These are phyloP conservation scores for Oryza meyeriana DNA, from an alignment of 176 grass and related monocot genomes.

Conservation along the genomic window DNA sequence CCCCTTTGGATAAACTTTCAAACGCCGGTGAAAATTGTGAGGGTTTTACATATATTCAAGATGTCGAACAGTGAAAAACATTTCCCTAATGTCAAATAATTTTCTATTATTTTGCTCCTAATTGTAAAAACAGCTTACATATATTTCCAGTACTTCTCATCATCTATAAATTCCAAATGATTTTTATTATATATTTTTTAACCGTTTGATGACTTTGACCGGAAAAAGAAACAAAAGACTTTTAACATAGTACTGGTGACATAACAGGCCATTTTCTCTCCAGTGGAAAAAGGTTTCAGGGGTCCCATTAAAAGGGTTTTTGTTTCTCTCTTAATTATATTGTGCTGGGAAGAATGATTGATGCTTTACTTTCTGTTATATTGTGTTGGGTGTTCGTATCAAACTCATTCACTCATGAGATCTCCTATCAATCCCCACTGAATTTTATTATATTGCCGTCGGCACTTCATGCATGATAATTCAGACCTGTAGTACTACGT, in stretches of 20 bases:
- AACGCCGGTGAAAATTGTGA: no score
- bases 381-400: neutral
- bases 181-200: neutral
- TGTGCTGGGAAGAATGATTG: neutral
- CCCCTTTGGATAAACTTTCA: no score
- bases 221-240: neutral
- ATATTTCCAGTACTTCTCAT: no score
- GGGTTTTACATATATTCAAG: no score
- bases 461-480: neutral
- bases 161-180: neutral
- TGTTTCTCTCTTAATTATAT: neutral
- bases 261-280: neutral
- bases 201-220: neutral
- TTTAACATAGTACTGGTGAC: neutral
- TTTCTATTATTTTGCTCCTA: no score
- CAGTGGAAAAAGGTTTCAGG: neutral
- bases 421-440: neutral
- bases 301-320: neutral
- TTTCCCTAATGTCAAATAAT: no score
- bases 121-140: no score
- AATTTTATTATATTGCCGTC: slow-evolving; percentile 3
- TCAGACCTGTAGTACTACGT: neutral
- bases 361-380: neutral
- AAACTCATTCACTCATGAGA: neutral
- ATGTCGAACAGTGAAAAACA: no score